These are phyloP conservation scores for Venturia asperata DNA, from an alignment of 2,329 filamentous ascomycete genomes.

Conservation along the genomic window DNA sequence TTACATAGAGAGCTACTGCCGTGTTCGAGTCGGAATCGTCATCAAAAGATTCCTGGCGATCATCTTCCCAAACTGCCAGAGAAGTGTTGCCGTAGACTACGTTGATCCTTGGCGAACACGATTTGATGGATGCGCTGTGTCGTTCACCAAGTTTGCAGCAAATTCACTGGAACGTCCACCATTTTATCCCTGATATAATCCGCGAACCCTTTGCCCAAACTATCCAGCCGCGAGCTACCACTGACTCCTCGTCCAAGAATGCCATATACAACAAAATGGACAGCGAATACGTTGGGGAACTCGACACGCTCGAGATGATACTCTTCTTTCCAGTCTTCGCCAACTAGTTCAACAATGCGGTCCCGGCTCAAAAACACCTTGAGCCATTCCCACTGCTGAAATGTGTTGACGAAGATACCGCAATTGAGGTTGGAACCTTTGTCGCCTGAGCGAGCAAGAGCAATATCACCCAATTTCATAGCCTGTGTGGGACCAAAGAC, in stretches of 20 bases:
- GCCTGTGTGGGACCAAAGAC: constrained; percentile 15
- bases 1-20: too few species aligned
- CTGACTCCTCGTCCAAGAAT: constrained; percentile 30
- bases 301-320: constrained; percentile 27
- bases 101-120: not conserved
- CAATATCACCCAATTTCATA: constrained; percentile 19
- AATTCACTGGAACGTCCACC: constrained; percentile 21
- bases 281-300: constrained; percentile 28
- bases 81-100: not conserved
- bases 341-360: constrained; percentile 27
- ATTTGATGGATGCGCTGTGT: not conserved
- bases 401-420: constrained; percentile 31
- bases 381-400: constrained; percentile 32
- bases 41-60: not conserved
- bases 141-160: not conserved
- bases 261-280: constrained; percentile 34
- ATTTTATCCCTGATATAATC: constrained; percentile 22
- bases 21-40: not conserved
- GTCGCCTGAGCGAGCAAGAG: constrained; percentile 25
- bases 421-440: constrained; percentile 33
- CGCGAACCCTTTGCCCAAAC: constrained; percentile 23
- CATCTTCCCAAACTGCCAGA: not conserved
- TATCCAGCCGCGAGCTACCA: constrained; percentile 21
- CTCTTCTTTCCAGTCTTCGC: constrained; percentile 27
- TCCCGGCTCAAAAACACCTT: constrained; percentile 26